A percentile compares a stretch with the other conserved stretches of the same genome.
Evolutionary conservation across 2,329 filamentous ascomycete species (phyloP).

Genomic region (Bimuria novae-zelandiae): DNA sequence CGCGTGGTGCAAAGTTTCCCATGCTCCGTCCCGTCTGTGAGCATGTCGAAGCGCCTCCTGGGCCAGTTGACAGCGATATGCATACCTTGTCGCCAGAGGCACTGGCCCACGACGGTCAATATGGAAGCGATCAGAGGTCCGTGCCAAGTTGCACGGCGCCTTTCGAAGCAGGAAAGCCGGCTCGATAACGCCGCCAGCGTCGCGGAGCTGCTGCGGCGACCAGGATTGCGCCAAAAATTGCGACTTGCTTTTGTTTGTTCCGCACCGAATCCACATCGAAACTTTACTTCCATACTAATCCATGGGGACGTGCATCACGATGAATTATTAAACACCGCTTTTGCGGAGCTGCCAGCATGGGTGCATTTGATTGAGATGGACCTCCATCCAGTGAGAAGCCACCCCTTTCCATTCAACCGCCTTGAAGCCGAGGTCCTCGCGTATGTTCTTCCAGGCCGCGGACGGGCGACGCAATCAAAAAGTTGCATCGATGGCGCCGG

Average conservation of each 20-base stretch:
- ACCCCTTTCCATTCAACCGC: conserved; percentile 33
- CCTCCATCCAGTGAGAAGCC: conserved; percentile 18
- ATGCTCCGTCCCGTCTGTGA: conserved; percentile 22
- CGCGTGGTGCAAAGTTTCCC: conserved; percentile 10
- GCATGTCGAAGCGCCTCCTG: conserved; percentile 24
- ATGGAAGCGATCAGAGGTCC: conserved; percentile 24
- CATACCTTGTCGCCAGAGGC: conserved; percentile 18
- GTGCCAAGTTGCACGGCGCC: conserved; percentile 28
- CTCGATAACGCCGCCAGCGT: conserved; percentile 28
- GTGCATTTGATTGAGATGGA: conserved; percentile 33
- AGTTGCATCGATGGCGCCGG: conserved; percentile 15
- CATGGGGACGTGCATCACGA: conserved; percentile 19
- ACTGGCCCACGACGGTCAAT: conserved; percentile 24
- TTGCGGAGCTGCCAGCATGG: conserved; percentile 19
- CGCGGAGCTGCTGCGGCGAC: conserved; percentile 6
- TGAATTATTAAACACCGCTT: conserved; percentile 16
- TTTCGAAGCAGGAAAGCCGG: conserved; percentile 32
- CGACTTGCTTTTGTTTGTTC: conserved; percentile 17
- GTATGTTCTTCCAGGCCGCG: conserved; percentile 22
- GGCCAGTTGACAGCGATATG: conserved; percentile 30
- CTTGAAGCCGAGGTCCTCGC: conserved; percentile 10
- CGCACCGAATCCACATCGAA: conserved; percentile 5
- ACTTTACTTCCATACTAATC: conserved; percentile 22
- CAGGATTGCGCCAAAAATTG: conserved; percentile 11
- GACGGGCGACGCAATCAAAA: conserved; percentile 14